Percentiles rank a stretch among this genome's conserved stretches.
phyloP scores from a whole-genome alignment of 1,284 basidiomycete genomes.

The Moesziomyces antarcticus region DNA sequence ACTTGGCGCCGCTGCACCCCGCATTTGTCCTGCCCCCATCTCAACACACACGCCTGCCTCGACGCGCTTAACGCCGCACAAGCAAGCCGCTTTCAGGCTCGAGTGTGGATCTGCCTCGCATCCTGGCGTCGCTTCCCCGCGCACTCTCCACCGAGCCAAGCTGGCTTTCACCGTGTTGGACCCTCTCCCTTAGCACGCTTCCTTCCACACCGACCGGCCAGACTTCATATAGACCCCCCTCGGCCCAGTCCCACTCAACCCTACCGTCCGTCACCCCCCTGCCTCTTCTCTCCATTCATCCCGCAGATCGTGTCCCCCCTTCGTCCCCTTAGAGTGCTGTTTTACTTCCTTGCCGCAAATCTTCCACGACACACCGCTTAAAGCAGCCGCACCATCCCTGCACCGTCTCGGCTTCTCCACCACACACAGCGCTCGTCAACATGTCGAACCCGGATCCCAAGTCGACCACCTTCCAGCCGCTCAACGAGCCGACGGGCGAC shows the following conservation, averaged over 20 bases:
- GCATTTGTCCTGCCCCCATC: background rate
- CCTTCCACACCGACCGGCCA: background rate
- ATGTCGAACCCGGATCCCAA: conserved; percentile 41
- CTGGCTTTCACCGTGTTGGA: background rate
- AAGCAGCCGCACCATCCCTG: background rate
- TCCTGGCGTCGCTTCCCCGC: background rate
- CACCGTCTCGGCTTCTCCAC: background rate
- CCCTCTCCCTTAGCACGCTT: background rate
- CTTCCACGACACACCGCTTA: background rate
- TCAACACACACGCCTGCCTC: background rate
- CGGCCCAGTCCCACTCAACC: too few relatives aligned
- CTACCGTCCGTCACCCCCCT: background rate
- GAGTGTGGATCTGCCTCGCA: background rate
- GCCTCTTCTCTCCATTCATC: background rate
- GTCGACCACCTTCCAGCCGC: conserved; percentile 40
- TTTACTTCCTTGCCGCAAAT: background rate
- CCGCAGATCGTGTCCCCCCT: background rate
- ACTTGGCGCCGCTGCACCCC: background rate
- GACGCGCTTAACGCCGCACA: too few relatives aligned
- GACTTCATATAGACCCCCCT: conserved; percentile 6
- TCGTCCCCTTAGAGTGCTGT: conserved; percentile 1
- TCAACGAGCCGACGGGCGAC: conserved; percentile 32
- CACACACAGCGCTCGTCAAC: background rate
- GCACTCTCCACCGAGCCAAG: background rate
- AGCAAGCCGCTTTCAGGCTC: background rate